Evolutionary conservation across 1,284 basidiomycete genomes (phyloP).

Genomic region (Schizophyllum amplum): DNA sequence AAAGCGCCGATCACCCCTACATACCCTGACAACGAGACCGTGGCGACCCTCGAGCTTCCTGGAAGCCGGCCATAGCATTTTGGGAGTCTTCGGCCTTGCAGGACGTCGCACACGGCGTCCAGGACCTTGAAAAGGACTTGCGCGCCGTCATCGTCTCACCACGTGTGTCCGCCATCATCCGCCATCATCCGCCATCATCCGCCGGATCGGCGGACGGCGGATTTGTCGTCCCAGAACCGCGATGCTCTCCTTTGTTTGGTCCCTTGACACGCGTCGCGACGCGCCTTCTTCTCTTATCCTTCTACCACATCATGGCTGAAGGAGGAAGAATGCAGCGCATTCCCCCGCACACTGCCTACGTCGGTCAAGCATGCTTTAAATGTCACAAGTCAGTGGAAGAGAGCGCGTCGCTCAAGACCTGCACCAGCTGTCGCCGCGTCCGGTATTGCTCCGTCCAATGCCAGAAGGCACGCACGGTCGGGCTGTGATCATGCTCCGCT

Average conservation of each 20-base stretch:
- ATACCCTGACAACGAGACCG: too few relatives aligned
- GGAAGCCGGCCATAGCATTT: too few relatives aligned
- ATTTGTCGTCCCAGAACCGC: too few relatives aligned
- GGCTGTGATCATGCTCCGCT: neutral
- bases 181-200: too few relatives aligned
- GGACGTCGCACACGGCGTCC: too few relatives aligned
- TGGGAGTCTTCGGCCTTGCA: too few relatives aligned
- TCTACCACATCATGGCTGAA: neutral
- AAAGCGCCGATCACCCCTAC: too few relatives aligned
- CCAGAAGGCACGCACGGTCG: neutral
- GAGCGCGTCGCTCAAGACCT: constrained; percentile 1
- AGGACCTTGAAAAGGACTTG: too few relatives aligned
- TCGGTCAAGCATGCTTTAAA: constrained; percentile 2
- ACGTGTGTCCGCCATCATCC: too few relatives aligned
- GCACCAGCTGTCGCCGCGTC: constrained; percentile 6
- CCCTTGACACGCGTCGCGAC: neutral
- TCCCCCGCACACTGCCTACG: neutral
- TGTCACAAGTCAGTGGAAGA: neutral
- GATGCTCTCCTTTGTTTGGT: neutral
- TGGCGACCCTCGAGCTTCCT: too few relatives aligned
- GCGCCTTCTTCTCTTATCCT: neutral
- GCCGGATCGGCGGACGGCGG: too few relatives aligned
- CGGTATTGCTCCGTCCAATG: constrained; percentile 1
- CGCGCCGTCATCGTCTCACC: too few relatives aligned
- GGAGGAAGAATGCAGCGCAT: neutral